These are phyloP conservation scores for Cutaneotrichosporon cyanovorans DNA, from an alignment of 1,284 basidiomycete species.

Conservation along the genomic window DNA sequence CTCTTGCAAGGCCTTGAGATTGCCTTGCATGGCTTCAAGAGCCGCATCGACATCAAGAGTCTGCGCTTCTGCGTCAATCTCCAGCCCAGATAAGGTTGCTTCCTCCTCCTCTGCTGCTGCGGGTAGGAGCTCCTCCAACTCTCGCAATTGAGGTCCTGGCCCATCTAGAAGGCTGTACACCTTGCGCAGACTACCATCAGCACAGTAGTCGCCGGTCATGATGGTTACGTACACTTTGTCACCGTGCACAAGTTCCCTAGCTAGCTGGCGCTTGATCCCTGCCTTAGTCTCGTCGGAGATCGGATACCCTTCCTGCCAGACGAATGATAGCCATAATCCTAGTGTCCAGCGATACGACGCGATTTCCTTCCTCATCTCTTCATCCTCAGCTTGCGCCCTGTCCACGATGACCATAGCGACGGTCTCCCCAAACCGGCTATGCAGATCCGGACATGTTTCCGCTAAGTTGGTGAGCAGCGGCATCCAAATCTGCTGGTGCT, in stretches of 20 bases:
- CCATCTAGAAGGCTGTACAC: constrained; percentile 5
- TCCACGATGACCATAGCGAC: constrained; percentile 8
- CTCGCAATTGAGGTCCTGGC: neutral
- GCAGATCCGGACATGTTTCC: neutral
- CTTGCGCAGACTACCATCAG: constrained; percentile 7
- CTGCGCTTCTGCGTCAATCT: constrained; percentile 5
- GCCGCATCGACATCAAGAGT: constrained; percentile 7
- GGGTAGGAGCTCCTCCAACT: constrained; percentile 4
- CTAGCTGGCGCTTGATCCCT: constrained; percentile 4
- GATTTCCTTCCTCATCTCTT: constrained; percentile 8
- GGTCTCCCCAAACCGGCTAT: constrained; percentile 2
- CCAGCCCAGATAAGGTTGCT: constrained; percentile 12
- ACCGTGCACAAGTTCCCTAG: constrained; percentile 13
- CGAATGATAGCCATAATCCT: constrained; percentile 11
- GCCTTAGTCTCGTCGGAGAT: constrained; percentile 5
- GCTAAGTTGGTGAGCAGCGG: constrained; percentile 11
- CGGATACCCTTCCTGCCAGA: constrained; percentile 7
- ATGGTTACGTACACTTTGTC: constrained; percentile 17
- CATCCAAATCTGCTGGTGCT: constrained; percentile 32
- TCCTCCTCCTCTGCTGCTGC: constrained; percentile 2
- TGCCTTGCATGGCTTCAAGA: constrained; percentile 12
- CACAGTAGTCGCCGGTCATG: neutral
- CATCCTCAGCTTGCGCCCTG: constrained; percentile 3
- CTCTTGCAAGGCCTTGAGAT: constrained; percentile 7
- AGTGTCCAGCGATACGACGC: constrained; percentile 17